Evolutionary conservation across 2,329 filamentous ascomycete species (phyloP), one percentile per base, ranked within the genome.

Genomic region (Hansfordia pulvinata): DNA sequence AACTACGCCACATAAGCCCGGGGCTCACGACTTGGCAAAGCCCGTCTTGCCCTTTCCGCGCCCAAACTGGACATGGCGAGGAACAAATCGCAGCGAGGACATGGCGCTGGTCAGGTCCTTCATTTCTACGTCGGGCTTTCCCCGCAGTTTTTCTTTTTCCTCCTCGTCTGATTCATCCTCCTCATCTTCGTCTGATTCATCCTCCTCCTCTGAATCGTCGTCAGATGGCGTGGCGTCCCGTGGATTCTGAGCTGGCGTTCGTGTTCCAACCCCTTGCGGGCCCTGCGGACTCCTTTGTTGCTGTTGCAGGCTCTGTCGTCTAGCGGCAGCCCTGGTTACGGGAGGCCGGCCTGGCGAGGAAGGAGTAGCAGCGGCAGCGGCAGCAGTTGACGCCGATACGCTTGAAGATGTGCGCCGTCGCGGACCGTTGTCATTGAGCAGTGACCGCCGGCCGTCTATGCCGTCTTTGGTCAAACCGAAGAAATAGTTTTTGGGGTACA

Each of bases 401-500:
- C 51, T 47, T n/a, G 62, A 63, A 3, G 65, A 66, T 28, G 56
- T 59, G 25, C 59, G 52, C 21, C 60, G 57, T 30, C 56, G 56
- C 36, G 63, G 58, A 5, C 57, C 53, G 8, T 54, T 50, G n/a
- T 76, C 66, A 25, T 71, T 60, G 9, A 96, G 60, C 53, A 98
- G 72, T 11, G 84, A 93, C 22, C 64, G 74, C 27, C 82, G 71
- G 25, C 77, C 77, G 43, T 94, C 88, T 33, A 94, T 81, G n/a
- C 90, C 90, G 34, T 83, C 74, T 37, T 85, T 82, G 3, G 92
- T 78, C 27, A 96, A 70, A 26, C 74, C 72, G 42, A 92, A 93
- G 52, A 92, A 88, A 54, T 85, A 93, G 42, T 82, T 80, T 46
- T 71, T 74, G 8, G 86, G 88, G 46, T 90, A 98, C 55, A 77